Evolutionary conservation across 2,329 filamentous ascomycete genomes (phyloP), one percentile per base, ranked within the genome.

Genomic region (Hypoxylon sp.): DNA sequence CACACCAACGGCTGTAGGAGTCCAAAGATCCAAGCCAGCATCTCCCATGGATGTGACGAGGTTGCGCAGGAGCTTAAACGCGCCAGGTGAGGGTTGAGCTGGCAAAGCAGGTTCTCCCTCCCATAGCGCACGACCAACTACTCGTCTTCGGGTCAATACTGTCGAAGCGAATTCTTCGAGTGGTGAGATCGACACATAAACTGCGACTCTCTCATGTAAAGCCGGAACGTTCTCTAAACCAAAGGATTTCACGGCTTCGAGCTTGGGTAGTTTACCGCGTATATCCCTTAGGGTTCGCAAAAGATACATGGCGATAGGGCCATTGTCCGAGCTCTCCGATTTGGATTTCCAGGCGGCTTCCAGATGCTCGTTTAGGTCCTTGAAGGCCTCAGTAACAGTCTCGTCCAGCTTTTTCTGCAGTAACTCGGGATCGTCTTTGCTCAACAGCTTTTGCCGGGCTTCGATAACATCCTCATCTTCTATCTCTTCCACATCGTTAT

Each of bases 11-110:
- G 89, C 88, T 2, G 78, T 76, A 2, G 83, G 79, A 43, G 87
- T 91, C 92, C 92, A 97, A 2, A 97, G 70, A 67, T 97, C 93
- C 34, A 82, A 76, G 0, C 92, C 92, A 2, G 81, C 75, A 8
- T 78, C 75, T 3, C 80, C 80, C 90, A 97, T 95, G 4, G 79
- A 75, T 35, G 75, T 73, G 3, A 83, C 81, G 19, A 96, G 66
- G 32, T 77, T 77, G 16, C 84, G 82, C 37, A 97, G 65, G 45
- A 95, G 86, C 52, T 80, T 82, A 66, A 96, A 96, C 0, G 84
- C 76, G 13, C 79, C 78, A 0, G 90, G 86, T 0, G 90, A 93
- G 1, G 91, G 91, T 63, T 94, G 90, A 4, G 84, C 78, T 0
- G 93, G 93, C 30, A 96, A 69, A 17, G 83, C 77, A 0, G 89